phyloP scores from a whole-genome alignment of 768 basidiomycete genomes.

The Hortiboletus campestris region DNA sequence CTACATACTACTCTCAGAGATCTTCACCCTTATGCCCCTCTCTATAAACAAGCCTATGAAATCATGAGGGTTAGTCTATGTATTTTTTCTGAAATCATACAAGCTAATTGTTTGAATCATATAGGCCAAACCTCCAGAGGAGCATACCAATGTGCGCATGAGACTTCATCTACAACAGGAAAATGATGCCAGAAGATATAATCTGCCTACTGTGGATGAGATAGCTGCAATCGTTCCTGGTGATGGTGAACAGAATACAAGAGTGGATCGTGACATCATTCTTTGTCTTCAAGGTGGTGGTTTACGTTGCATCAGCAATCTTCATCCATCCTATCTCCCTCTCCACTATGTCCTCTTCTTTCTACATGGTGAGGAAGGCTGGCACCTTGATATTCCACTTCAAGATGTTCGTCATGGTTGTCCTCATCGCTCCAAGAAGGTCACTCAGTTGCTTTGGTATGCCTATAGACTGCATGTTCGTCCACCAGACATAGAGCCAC shows the following conservation, averaged over 20 bases:
- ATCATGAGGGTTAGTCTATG: conserved; percentile 15
- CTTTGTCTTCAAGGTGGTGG: conserved; percentile 23
- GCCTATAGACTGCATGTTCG: conserved; percentile 34
- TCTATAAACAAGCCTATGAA: conserved; percentile 36
- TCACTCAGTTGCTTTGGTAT: conserved; percentile 31
- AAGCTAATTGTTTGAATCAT: neutral
- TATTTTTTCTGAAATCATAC: neutral
- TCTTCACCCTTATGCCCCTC: conserved; percentile 26
- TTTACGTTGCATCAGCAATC: conserved; percentile 34
- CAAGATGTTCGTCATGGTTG: neutral
- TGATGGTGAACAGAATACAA: conserved; percentile 15
- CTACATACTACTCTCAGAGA: conserved; percentile 26
- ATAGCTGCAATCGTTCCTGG: conserved; percentile 43
- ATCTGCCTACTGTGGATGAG: conserved; percentile 42
- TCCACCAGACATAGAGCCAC: conserved; percentile 5
- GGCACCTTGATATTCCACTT: conserved; percentile 29
- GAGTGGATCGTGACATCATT: conserved; percentile 35
- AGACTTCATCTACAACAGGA: conserved; percentile 3
- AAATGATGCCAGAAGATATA: conserved; percentile 39
- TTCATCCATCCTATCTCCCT: conserved; percentile 35
- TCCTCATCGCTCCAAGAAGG: conserved; percentile 13
- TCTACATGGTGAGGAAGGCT: conserved; percentile 39
- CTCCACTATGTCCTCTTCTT: conserved; percentile 48
- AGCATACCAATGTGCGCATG: conserved; percentile 14
- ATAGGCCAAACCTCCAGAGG: conserved; percentile 11